Conservation (phyloP, 2,329 filamentous ascomycete species). For the Nemania abortiva region DNA sequence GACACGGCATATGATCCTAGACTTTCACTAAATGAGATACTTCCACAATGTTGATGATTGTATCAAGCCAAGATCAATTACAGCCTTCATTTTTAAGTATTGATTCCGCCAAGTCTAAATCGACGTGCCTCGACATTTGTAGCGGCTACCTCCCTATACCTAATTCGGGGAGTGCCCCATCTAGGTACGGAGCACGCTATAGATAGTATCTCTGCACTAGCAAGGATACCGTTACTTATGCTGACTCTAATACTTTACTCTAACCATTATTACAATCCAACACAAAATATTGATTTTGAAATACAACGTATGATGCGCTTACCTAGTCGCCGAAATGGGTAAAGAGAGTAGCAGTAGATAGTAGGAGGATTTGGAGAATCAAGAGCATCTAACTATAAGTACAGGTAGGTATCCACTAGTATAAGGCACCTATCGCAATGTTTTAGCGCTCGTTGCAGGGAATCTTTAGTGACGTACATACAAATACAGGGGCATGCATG, state of each 20-base stretch:
- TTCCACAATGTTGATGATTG: background rate
- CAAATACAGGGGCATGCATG: background rate
- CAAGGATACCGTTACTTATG: background rate
- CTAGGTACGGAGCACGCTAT: too few relatives aligned
- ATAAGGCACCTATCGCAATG: constrained; percentile 2
- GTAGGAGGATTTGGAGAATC: too few relatives aligned
- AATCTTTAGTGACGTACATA: constrained; percentile 27
- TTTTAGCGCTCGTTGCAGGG: constrained; percentile 14
- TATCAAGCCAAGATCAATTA: too few relatives aligned
- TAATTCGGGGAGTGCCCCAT: too few relatives aligned
- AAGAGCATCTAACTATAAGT: background rate
- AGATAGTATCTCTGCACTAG: background rate
- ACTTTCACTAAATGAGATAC: too few relatives aligned
- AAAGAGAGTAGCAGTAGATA: too few relatives aligned
- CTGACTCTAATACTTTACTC: background rate
- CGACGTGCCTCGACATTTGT: background rate
- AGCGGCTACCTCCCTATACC: too few relatives aligned
- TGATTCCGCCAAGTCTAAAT: background rate
- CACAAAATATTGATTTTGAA: background rate
- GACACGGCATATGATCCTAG: too few relatives aligned
- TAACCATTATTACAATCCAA: background rate
- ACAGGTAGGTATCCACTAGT: constrained; percentile 7
- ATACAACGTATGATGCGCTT: background rate
- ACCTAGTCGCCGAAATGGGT: too few relatives aligned
- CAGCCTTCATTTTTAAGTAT: too few relatives aligned